Conservation (phyloP, 371 early-diverging fungal species). For the Choanephora cucurbitarum region DNA sequence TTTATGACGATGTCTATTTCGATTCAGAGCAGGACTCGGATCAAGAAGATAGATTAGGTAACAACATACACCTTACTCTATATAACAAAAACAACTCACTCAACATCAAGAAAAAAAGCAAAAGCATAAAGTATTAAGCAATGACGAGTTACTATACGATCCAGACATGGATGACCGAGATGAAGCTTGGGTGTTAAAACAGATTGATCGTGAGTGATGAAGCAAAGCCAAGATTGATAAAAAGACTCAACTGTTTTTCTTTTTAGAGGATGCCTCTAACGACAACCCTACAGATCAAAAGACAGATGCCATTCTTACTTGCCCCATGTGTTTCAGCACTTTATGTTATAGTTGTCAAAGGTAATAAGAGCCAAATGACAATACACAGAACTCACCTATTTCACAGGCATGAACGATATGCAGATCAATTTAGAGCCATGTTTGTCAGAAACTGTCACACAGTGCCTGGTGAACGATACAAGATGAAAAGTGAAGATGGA, state of each 20-base stretch:
- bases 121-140: constrained; percentile 29
- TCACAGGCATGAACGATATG: constrained; percentile 59
- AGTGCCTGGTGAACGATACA: constrained; percentile 40
- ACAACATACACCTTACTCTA: constrained; percentile 4
- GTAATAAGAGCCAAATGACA: constrained; percentile 29
- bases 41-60: constrained; percentile 10
- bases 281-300: constrained; percentile 24
- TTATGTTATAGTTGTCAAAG: constrained; percentile 70
- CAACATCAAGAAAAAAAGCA: constrained; percentile 14
- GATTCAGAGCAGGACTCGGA: constrained; percentile 48
- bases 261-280: constrained; percentile 11
- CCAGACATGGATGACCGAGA: constrained; percentile 59
- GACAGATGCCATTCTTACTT: constrained; percentile 68
- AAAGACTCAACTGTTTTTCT: no score
- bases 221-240: no score
- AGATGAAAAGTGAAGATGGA: constrained; percentile 14
- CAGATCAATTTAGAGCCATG: constrained; percentile 72
- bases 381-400: neutral
- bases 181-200: constrained; percentile 58
- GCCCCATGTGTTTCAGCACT: constrained; percentile 68
- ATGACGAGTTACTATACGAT: constrained; percentile 61
- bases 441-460: constrained; percentile 68
- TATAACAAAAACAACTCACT: neutral
- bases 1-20: constrained; percentile 54
- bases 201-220: constrained; percentile 55